phyloP scores from a whole-genome alignment of 1,139 yeast genomes.

The Arxiozyma slooffiae region DNA sequence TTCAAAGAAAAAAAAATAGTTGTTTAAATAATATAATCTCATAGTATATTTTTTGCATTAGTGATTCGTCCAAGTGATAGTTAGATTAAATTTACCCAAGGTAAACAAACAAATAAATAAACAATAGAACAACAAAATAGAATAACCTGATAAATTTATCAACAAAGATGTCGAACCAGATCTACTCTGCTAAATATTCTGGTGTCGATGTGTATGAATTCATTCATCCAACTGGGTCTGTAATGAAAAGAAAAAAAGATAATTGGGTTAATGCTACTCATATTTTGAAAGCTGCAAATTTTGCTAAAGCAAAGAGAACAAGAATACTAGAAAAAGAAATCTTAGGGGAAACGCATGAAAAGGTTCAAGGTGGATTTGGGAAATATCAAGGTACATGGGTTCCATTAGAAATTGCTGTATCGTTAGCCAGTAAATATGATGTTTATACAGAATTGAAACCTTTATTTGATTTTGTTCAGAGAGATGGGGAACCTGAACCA shows the following conservation, averaged over 20 bases:
- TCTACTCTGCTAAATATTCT: constrained; percentile 73
- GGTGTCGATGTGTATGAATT: constrained; percentile 88
- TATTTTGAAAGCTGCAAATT: constrained; percentile 84
- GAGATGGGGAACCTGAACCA: constrained; percentile 56
- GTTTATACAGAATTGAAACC: constrained; percentile 60
- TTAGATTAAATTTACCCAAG: neutral
- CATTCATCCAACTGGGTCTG: constrained; percentile 69
- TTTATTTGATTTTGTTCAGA: constrained; percentile 51
- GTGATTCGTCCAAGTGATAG: neutral
- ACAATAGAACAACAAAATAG: neutral
- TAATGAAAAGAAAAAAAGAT: constrained; percentile 84
- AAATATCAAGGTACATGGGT: constrained; percentile 98
- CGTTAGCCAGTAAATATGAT: constrained; percentile 57
- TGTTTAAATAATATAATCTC: neutral
- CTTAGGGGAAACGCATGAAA: constrained; percentile 77
- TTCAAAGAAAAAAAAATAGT: too few relatives aligned
- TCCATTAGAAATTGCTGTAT: constrained; percentile 54
- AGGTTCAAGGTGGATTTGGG: constrained; percentile 95
- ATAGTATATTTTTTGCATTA: neutral
- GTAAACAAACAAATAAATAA: neutral
- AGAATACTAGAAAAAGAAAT: constrained; percentile 87
- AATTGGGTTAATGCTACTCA: constrained; percentile 99
- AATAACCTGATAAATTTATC: neutral
- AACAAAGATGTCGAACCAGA: constrained; percentile 29
- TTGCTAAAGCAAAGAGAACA: constrained; percentile 89